Evolutionary conservation across 2,329 filamentous ascomycete genomes (phyloP), one percentile per base, ranked within the genome.

Genomic region (Herpotrichia juniperi): DNA sequence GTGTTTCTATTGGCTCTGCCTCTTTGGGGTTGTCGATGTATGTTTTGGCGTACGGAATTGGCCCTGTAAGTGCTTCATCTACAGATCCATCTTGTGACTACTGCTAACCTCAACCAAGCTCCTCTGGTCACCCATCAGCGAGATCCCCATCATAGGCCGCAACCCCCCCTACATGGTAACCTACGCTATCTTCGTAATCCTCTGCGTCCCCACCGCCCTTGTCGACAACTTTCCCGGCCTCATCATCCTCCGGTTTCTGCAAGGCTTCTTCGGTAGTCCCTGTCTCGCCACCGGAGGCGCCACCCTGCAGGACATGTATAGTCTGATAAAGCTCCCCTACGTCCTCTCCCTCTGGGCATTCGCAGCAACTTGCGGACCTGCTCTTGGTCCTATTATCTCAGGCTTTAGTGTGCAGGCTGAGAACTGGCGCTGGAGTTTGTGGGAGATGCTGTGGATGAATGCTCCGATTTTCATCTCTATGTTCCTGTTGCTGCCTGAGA

Each of bases 401-500:
- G 91, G 91, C 12, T 96, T 87, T 71, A 79, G 92, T 4, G 83
- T 84, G 6, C 87, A 91, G 56, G 83, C 83, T 0, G 75, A 81
- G 1, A 87, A 87, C 48, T 94, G 91, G 91, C 80, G 90, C 57
- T 94, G 90, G 89, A 80, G 93, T 0, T 92, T 93, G 74, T 93
- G 89, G 88, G 84, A 96, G 62, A 90, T 93, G 71, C 79, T 94
- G 21, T 96, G 96, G 71, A 69, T 96, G 25, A 79, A 89, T 30
- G 86, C 82, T 3, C 72, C 87, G 37, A 83, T 89, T 61, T 94
- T 88, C 83, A 58, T 90, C 14, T 72, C 92, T 50, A 91, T 94
- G 71, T 89, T 88, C 48, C 91, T 96, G 76, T 93, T 90, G 30
- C 87, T 96, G 1, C 90, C 91, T 1, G 92, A 96, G 74, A 96